A percentile compares a stretch with the other conserved stretches of the same genome.
These are phyloP conservation scores for Amoebophrya sp. DNA, from an alignment of 169 alveolate genomes.

Conservation along the genomic window DNA sequence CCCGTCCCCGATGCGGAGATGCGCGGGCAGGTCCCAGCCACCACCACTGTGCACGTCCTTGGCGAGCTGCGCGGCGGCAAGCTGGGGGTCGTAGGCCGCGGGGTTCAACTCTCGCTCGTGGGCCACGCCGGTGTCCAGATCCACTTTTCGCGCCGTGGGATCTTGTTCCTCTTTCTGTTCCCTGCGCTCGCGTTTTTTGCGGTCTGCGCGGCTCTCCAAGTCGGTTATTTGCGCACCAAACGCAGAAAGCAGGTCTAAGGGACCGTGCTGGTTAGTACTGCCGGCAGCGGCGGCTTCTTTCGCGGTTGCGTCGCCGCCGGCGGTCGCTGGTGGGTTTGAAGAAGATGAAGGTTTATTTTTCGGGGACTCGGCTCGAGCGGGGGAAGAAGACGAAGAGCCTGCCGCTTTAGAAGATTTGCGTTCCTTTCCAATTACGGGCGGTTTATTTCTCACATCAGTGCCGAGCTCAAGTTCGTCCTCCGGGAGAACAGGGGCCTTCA, in stretches of 20 bases:
- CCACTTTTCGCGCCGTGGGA: neutral
- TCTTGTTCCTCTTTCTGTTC: neutral
- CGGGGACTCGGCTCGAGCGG: no score
- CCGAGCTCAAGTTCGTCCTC: no score
- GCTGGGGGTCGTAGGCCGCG: neutral
- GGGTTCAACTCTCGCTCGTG: constrained; percentile 12
- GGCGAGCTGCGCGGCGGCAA: neutral
- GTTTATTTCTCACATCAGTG: no score
- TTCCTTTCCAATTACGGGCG: no score
- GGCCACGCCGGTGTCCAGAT: neutral
- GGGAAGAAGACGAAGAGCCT: no score
- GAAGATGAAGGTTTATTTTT: no score
- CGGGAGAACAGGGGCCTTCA: no score
- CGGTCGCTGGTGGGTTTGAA: no score
- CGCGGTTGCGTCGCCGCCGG: no score
- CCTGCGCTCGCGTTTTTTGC: neutral
- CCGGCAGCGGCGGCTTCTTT: neutral
- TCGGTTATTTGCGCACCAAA: neutral
- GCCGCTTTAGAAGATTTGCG: no score
- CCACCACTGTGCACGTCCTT: neutral
- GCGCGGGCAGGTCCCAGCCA: neutral
- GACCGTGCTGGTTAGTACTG: neutral
- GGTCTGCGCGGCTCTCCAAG: neutral
- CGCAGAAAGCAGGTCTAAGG: neutral
- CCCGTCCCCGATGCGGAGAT: neutral